Percentiles rank a stretch among this genome's conserved stretches.
phyloP scores from a whole-genome alignment of 805 yeast genomes.

The Candida andamanensis region DNA sequence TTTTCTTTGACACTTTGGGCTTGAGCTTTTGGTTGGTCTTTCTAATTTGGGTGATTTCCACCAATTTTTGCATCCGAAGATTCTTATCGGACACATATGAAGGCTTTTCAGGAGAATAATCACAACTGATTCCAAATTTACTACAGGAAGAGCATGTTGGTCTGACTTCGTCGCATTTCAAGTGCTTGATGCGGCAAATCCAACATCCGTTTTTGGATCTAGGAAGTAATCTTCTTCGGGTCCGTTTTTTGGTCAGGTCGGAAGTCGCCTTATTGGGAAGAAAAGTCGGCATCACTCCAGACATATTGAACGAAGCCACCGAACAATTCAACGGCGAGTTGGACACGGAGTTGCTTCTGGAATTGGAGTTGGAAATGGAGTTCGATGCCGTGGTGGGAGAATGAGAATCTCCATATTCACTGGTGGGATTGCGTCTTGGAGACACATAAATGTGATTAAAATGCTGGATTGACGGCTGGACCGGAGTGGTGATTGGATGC shows the following conservation, averaged over 20 bases:
- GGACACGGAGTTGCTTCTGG: constrained; percentile 3
- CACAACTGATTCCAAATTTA: constrained; percentile 39
- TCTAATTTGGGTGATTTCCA: constrained; percentile 25
- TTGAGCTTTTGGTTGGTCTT: constrained; percentile 13
- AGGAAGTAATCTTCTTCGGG: constrained; percentile 35
- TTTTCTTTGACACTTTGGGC: constrained; percentile 5
- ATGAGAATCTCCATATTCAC: constrained; percentile 3
- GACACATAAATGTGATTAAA: constrained; percentile 1
- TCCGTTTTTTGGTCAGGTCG: constrained; percentile 23
- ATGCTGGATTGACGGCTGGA: not conserved
- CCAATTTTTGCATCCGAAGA: constrained; percentile 30
- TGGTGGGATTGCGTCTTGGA: constrained; percentile 3
- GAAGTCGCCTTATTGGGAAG: not conserved
- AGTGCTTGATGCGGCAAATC: constrained; percentile 43
- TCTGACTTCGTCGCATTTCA: constrained; percentile 38
- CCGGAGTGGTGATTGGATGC: too few species aligned
- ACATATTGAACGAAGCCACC: not conserved
- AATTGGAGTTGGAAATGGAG: constrained; percentile 3
- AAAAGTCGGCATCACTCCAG: not conserved
- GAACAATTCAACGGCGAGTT: constrained; percentile 2
- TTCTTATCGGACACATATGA: constrained; percentile 31
- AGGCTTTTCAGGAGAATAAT: constrained; percentile 35
- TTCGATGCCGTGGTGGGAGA: constrained; percentile 3
- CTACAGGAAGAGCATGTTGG: constrained; percentile 35
- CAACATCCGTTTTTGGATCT: constrained; percentile 42